phyloP scores from a whole-genome alignment of 257 asterid genomes.

The Ilex aquifolium region DNA sequence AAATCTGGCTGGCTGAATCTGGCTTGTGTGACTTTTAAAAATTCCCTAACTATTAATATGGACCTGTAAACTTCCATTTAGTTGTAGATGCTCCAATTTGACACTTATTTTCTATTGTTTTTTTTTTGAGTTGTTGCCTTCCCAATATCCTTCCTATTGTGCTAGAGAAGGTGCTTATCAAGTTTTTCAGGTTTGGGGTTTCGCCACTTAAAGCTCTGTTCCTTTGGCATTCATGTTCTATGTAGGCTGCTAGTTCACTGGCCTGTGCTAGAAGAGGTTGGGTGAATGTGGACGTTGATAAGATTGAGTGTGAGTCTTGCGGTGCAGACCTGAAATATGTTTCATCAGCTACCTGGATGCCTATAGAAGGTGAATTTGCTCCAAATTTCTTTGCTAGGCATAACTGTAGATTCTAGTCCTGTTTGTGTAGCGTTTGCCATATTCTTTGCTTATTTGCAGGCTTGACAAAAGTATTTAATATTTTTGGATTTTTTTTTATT shows the following conservation, averaged over 20 bases:
- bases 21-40: too few relatives aligned
- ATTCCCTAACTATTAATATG: too few relatives aligned
- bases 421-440: too few relatives aligned
- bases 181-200: not conserved
- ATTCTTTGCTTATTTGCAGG: too few relatives aligned
- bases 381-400: constrained; percentile 17
- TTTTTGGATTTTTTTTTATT: too few relatives aligned
- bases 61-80: too few relatives aligned
- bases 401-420: not conserved
- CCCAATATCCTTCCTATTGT: not conserved
- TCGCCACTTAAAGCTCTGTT: constrained; percentile 15
- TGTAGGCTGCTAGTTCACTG: constrained; percentile 82
- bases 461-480: too few relatives aligned
- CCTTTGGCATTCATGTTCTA: constrained; percentile 13
- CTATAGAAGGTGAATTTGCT: constrained; percentile 69
- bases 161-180: not conserved
- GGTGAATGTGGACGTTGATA: constrained; percentile 85
- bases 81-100: too few relatives aligned
- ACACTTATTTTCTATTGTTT: too few relatives aligned
- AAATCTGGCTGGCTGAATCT: too few relatives aligned
- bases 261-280: constrained; percentile 99
- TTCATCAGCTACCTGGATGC: constrained; percentile 57
- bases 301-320: constrained; percentile 93
- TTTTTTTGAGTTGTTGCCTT: not conserved
- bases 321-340: constrained; percentile 64